Evolutionary conservation across 176 grass and related monocot genomes (phyloP).

Genomic region (Triticum aestivum): IWGSC_CS_RefSeq_v2.1 NC_057806.1:573616477-573616976

Average conservation of each 20-base stretch:
- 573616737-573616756: no score
- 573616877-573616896: background rate
- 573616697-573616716: background rate
- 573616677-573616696: background rate
- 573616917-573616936: background rate
- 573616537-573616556: background rate
- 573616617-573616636: slow-evolving; percentile 71
- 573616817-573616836: background rate
- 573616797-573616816: background rate
- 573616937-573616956: background rate
- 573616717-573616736: background rate
- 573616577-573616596: slow-evolving; percentile 63
- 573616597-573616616: slow-evolving; percentile 66
- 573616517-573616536: background rate
- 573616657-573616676: slow-evolving; percentile 68
- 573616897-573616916: background rate
- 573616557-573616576: background rate
- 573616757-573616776: background rate
- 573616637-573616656: slow-evolving; percentile 71
- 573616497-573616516: background rate
- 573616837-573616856: background rate
- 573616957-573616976: background rate
- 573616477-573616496: slow-evolving; percentile 67
- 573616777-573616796: background rate
- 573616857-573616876: background rate